These are phyloP conservation scores for Citeromyces nyonsensis DNA, from an alignment of 805 yeast species.

Conservation along the genomic window DNA sequence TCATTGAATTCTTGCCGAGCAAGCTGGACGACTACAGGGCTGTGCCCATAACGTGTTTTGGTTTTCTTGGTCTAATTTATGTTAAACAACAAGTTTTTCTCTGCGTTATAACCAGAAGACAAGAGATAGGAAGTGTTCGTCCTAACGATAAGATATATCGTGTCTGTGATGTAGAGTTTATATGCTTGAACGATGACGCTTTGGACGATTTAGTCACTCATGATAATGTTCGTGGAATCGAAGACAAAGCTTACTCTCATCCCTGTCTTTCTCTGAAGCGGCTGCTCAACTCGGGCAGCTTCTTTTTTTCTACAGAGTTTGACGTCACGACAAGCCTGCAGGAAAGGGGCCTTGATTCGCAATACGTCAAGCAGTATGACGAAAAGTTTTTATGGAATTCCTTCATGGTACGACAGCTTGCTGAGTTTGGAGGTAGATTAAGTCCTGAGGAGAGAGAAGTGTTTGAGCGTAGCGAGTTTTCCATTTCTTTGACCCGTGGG, in stretches of 20 bases:
- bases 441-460: slow-evolving; percentile 19
- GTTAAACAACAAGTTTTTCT: slow-evolving; percentile 38
- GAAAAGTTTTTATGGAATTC: slow-evolving; percentile 35
- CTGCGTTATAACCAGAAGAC: slow-evolving; percentile 38
- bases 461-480: slow-evolving; percentile 31
- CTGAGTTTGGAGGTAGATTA: slow-evolving; percentile 27
- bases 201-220: slow-evolving; percentile 23
- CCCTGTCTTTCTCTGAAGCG: slow-evolving; percentile 21
- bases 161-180: slow-evolving; percentile 47
- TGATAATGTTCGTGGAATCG: slow-evolving; percentile 2
- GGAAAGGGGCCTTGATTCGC: slow-evolving; percentile 23
- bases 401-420: slow-evolving; percentile 26
- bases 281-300: slow-evolving; percentile 23
- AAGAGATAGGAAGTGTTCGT: slow-evolving; percentile 44
- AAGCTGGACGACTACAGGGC: slow-evolving; percentile 20
- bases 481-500: slow-evolving; percentile 32
- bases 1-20: slow-evolving; percentile 39
- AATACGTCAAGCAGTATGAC: slow-evolving; percentile 21
- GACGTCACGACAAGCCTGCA: slow-evolving; percentile 28
- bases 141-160: slow-evolving; percentile 34
- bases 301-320: slow-evolving; percentile 29
- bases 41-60: slow-evolving; percentile 21
- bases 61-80: slow-evolving; percentile 46
- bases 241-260: slow-evolving; percentile 1
- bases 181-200: slow-evolving; percentile 41